phyloP scores from a whole-genome alignment of 2,329 filamentous ascomycete species.

The Epichloe elymi region DNA sequence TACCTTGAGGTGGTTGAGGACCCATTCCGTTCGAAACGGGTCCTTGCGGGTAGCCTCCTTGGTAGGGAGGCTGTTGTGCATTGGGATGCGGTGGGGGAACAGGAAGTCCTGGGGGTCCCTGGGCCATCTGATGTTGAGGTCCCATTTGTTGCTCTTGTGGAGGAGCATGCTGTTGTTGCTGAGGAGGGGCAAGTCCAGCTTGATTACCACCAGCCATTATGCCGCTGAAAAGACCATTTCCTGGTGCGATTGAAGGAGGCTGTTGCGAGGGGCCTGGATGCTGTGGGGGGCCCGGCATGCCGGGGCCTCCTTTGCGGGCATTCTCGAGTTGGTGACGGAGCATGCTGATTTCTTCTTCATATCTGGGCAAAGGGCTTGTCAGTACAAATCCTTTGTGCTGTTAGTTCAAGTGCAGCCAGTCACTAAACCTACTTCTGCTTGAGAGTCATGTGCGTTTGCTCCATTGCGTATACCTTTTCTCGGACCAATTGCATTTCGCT shows the following conservation, averaged over 20 bases:
- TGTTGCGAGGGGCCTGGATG: conserved; percentile 72
- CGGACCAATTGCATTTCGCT: conserved; percentile 91
- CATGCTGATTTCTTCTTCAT: conserved; percentile 79
- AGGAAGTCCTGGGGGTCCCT: conserved; percentile 59
- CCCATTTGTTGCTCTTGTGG: conserved; percentile 49
- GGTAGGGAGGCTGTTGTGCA: conserved; percentile 59
- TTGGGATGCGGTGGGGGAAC: conserved; percentile 47
- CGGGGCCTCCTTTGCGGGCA: conserved; percentile 49
- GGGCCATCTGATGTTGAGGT: conserved; percentile 46
- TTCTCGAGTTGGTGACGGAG: conserved; percentile 79
- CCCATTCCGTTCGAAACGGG: conserved; percentile 58
- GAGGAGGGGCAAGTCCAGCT: conserved; percentile 71
- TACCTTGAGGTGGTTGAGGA: conserved; percentile 69
- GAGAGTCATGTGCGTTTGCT: conserved; percentile 75
- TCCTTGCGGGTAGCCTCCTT: conserved; percentile 51
- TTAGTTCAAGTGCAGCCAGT: neutral
- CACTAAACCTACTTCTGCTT: conserved; percentile 67
- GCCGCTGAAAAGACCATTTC: conserved; percentile 84
- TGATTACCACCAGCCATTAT: conserved; percentile 88
- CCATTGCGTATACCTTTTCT: conserved; percentile 85
- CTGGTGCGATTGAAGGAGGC: conserved; percentile 78
- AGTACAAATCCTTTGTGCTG: conserved; percentile 4
- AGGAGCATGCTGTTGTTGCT: conserved; percentile 47
- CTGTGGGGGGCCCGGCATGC: conserved; percentile 57
- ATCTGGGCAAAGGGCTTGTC: conserved; percentile 41